phyloP scores from a whole-genome alignment of 2,329 filamentous ascomycete genomes.

The Hysterium pulicare region DNA sequence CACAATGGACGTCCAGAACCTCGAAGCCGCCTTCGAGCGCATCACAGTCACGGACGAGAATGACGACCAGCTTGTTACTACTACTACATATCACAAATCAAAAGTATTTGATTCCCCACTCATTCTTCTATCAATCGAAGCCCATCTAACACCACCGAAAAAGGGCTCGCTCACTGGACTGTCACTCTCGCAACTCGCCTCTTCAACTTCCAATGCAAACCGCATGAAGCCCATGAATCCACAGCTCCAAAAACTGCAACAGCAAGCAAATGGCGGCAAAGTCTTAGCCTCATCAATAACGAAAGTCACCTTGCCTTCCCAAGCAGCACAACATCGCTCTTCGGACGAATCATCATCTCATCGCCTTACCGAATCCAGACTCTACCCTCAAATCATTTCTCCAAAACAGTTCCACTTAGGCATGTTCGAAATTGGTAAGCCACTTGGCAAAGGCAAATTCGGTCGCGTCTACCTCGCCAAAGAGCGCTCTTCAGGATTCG shows the following conservation, averaged over 20 bases:
- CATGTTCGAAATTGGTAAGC: conserved; percentile 91
- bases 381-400: conserved; percentile 34
- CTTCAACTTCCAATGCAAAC: conserved; percentile 45
- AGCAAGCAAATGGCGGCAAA: conserved; percentile 65
- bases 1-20: conserved; percentile 73
- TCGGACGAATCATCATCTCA: conserved; percentile 36
- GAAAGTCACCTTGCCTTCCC: conserved; percentile 65
- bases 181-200: conserved; percentile 47
- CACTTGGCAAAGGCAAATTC: conserved; percentile 83
- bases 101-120: conserved; percentile 58
- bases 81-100: conserved; percentile 63
- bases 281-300: conserved; percentile 44
- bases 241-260: conserved; percentile 80
- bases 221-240: conserved; percentile 70
- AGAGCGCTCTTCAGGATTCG: conserved; percentile 73
- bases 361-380: conserved; percentile 49
- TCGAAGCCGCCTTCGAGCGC: conserved; percentile 87
- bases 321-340: conserved; percentile 55
- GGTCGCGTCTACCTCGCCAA: conserved; percentile 81
- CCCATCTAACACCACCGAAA: conserved; percentile 19
- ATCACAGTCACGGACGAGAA: conserved; percentile 90
- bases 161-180: conserved; percentile 47
- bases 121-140: conserved; percentile 3
- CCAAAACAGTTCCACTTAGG: conserved; percentile 71
- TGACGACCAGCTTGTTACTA: conserved; percentile 54